These are phyloP conservation scores for Calonectria fujianensis DNA, from an alignment of 2,329 filamentous ascomycete species.

Conservation along the genomic window DNA sequence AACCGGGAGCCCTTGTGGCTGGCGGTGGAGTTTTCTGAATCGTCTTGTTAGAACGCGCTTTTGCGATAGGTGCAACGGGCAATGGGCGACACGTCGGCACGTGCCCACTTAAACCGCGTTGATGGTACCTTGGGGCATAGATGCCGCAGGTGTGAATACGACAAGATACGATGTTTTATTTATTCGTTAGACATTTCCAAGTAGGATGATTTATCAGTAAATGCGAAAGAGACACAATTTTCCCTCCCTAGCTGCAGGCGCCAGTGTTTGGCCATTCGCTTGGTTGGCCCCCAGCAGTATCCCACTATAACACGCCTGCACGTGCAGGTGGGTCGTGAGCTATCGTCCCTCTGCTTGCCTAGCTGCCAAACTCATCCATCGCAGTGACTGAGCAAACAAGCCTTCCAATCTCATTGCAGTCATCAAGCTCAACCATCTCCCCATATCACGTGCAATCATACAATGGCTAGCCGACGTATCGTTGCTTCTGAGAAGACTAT, in stretches of 20 bases:
- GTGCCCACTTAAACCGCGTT: conserved; percentile 41
- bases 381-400: conserved; percentile 28
- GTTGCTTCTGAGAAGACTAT: conserved; percentile 79
- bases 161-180: background rate
- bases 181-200: background rate
- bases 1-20: conserved; percentile 32
- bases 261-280: background rate
- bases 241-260: conserved; percentile 2
- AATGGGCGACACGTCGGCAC: conserved; percentile 53
- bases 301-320: conserved; percentile 38
- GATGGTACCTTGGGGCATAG: background rate
- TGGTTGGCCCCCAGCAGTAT: background rate
- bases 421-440: conserved; percentile 38
- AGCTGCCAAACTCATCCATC: conserved; percentile 24
- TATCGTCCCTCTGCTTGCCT: conserved; percentile 19
- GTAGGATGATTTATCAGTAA: too few species aligned
- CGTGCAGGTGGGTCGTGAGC: conserved; percentile 52
- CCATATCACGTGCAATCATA: conserved; percentile 46
- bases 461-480: conserved; percentile 83
- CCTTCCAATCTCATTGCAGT: conserved; percentile 37
- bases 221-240: background rate
- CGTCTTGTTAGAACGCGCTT: conserved; percentile 44
- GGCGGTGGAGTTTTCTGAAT: conserved; percentile 45
- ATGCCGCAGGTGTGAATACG: background rate
- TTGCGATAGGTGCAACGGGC: conserved; percentile 40